phyloP scores from a whole-genome alignment of 352 stramenopile species.

The Phytophthora tubulina region DNA sequence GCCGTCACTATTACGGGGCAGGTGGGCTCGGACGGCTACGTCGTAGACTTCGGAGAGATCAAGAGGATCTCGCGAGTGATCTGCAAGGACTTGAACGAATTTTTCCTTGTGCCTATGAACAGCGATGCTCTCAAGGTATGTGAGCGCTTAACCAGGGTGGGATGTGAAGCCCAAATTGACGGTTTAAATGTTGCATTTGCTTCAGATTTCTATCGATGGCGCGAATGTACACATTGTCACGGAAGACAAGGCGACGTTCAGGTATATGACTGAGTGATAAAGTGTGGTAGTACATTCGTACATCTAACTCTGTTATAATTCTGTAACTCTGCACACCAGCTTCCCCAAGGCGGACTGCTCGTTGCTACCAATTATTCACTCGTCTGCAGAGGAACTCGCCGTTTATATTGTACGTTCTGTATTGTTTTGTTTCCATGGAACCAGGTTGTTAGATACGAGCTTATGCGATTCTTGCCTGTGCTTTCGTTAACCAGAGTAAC shows the following conservation, averaged over 20 bases:
- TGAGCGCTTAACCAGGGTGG: neutral
- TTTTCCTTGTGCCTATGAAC: constrained; percentile 96
- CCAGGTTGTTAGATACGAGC: neutral
- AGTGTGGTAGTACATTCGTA: neutral
- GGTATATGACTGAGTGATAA: constrained; percentile 34
- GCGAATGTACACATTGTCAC: constrained; percentile 91
- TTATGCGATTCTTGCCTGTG: neutral
- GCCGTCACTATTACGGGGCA: constrained; percentile 88
- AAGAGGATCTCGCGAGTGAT: constrained; percentile 95
- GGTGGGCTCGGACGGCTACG: constrained; percentile 94
- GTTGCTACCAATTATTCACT: constrained; percentile 97
- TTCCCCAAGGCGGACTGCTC: constrained; percentile 96
- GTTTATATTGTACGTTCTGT: constrained; percentile 89
- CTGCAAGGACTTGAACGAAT: constrained; percentile 97
- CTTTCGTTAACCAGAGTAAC: constrained; percentile 61
- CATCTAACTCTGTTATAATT: neutral
- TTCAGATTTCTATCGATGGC: constrained; percentile 80
- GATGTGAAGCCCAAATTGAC: neutral
- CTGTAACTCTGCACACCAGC: constrained; percentile 32
- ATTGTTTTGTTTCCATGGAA: neutral
- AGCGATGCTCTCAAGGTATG: constrained; percentile 91
- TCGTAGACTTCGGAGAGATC: constrained; percentile 98
- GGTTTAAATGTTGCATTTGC: neutral
- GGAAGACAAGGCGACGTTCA: constrained; percentile 95
- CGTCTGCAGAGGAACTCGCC: constrained; percentile 96